Evolutionary conservation across 495 filamentous ascomycete genomes (phyloP), one percentile per base, ranked within the genome.

Genomic region (Xylaria bambusicola): DNA sequence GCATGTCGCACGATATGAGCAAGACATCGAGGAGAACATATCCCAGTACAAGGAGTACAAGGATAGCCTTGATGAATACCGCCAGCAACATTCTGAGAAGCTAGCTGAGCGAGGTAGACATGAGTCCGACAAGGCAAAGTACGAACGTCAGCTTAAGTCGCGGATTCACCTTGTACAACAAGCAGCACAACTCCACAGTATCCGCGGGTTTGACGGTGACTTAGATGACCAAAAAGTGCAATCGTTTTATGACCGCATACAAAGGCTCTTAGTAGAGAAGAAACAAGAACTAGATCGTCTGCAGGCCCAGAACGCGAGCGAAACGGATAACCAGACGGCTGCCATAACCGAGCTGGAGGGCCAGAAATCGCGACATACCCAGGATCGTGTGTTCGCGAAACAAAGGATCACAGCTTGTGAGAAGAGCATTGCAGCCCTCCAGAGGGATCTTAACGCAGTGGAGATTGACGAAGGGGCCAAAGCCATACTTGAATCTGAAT

Each of bases 81-180:
- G 88, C 7, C 71, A 77, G 21, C 67, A 77, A 8, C 75, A 93
- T 24, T 85, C 85, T 3, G 71, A 76, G 38, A 97, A 96, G 71
- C 85, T 91, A 45, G 84, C 86, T 13, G 94, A 97, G 69, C 80
- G 86, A 64, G 94, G 94, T 27, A 91, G 87, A 66, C 85, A 86
- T 66, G 85, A 94, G 71, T 92, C 93, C 7, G 86, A 97, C 69
- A 90, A 92, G 71, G 86, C 87, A 65, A 88, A 88, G 61, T 92
- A 93, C 65, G 91, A 97, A 67, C 84, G 85, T 10, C 88, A 96
- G 50, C 66, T 96, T 5, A 76, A 82, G 60, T 73, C 81, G 23
- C 87, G 93, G 24, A 80, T 87, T 58, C 77, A 75, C 1, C 81
- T 95, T 71, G 86, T 97, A 58, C 90, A 84, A 62, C 87, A 95